Base-by-base conservation (phyloP, 78 protist species). In the Monocercomonoides exilis region DNA sequence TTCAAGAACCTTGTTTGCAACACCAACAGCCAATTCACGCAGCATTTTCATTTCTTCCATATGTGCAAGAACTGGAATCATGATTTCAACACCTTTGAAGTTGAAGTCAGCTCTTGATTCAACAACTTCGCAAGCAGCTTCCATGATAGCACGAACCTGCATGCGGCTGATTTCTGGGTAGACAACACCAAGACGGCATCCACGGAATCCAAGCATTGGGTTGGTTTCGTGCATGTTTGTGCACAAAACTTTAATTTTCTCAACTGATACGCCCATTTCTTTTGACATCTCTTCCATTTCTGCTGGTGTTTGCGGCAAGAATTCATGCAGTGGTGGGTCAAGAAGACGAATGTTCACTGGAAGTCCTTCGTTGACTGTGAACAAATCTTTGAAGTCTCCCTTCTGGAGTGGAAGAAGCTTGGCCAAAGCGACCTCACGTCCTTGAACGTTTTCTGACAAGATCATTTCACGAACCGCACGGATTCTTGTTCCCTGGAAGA, bases 241-340 rank as follows among this genome's bases (percentile, higher is more conserved):
- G 81, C 33, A 1, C 41, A 86, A 44, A 32, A 33, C 34, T 43
- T 46, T 54, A 46, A 91, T 79, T 33, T 63, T 0, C 46, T 54
- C 92, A 2, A 41, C 43, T 79, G 93, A 0, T 43, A 82, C 29
- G 43, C 85, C 90, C 45, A 88, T 21, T 2, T 2, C 77, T 81
- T 80, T 6, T 21, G 91, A 85, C 38, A 84, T 81, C 45, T 85
- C 84, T 46, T 32, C 4, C 88, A 41, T 44, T 45, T 77, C 91
- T 46, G 35, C 44, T 77, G 2, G 34, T 45, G 86, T 84, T 45
- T 29, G 21, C 33, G 93, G 94, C 42, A 90, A 63, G 88, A 93
- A 88, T 88, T 94, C 96, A 86, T 94, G 96, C 35, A 94, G 94
- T 44, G 96, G 96, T 21, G 96, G 96, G 85, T 94, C 96, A 29